phyloP scores from a whole-genome alignment of 2,329 filamentous ascomycete genomes.

The Pseudopithomyces chartarum region DNA sequence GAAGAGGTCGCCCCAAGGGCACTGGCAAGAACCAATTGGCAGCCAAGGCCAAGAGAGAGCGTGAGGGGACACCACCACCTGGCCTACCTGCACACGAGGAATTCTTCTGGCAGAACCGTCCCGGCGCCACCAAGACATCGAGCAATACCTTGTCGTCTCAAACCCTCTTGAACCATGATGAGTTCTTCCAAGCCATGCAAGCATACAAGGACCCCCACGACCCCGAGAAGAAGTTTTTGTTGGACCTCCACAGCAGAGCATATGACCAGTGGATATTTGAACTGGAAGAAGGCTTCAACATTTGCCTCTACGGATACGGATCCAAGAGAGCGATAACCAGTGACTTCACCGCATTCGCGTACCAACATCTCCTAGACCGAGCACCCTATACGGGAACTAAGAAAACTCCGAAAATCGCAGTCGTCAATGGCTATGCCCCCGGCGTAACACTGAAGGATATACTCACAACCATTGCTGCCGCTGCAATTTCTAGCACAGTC shows the following conservation, averaged over 20 bases:
- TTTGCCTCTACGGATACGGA: conserved; percentile 91
- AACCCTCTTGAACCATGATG: conserved; percentile 82
- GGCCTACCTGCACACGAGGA: conserved; percentile 86
- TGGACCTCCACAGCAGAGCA: conserved; percentile 75
- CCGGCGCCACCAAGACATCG: conserved; percentile 81
- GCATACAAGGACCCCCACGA: conserved; percentile 71
- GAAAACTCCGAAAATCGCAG: conserved; percentile 67
- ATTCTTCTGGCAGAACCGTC: conserved; percentile 91
- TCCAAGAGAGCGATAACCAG: conserved; percentile 80
- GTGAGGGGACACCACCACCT: conserved; percentile 77
- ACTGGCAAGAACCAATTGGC: conserved; percentile 46
- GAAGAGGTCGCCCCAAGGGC: conserved; percentile 52
- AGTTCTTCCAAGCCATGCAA: conserved; percentile 77
- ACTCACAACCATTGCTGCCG: conserved; percentile 68
- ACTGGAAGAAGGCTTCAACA: conserved; percentile 80
- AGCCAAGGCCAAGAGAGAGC: conserved; percentile 62
- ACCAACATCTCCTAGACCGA: conserved; percentile 49
- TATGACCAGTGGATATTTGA: conserved; percentile 96
- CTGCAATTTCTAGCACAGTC: conserved; percentile 58
- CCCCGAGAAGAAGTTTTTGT: conserved; percentile 71
- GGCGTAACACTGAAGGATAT: conserved; percentile 71
- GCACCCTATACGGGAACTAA: conserved; percentile 33
- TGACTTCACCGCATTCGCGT: conserved; percentile 73
- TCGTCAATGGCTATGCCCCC: conserved; percentile 84
- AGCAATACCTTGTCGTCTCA: conserved; percentile 80